phyloP scores from a whole-genome alignment of 2,329 filamentous ascomycete species.

The Monilinia fructicola region DNA sequence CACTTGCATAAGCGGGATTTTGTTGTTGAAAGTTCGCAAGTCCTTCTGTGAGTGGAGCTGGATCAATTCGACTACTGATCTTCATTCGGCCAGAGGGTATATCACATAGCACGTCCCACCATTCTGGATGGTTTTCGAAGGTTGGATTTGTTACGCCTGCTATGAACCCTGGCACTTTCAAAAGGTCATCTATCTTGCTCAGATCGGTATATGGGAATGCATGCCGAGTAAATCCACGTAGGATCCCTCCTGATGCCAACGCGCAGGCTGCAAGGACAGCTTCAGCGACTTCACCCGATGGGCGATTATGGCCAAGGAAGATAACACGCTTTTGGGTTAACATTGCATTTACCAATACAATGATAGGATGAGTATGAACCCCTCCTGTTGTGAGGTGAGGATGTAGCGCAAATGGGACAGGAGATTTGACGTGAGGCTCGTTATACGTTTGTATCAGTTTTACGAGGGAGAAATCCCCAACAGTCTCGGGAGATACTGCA shows the following conservation, averaged over 20 bases:
- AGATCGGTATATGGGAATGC: conserved; percentile 98
- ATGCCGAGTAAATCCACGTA: conserved; percentile 91
- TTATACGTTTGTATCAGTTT: conserved; percentile 97
- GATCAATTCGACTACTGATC: conserved; percentile 85
- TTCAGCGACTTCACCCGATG: conserved; percentile 93
- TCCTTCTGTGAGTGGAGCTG: conserved; percentile 78
- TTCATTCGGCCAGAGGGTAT: conserved; percentile 89
- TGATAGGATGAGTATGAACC: conserved; percentile 85
- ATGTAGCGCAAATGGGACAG: conserved; percentile 82
- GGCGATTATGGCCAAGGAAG: conserved; percentile 91
- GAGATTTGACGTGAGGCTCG: conserved; percentile 74
- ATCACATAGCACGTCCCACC: conserved; percentile 98
- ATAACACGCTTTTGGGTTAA: conserved; percentile 95
- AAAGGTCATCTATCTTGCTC: conserved; percentile 93
- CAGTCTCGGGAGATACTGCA: conserved; percentile 89
- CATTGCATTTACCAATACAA: conserved; percentile 90
- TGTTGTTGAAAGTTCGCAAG: conserved; percentile 85
- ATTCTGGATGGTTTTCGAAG: conserved; percentile 91
- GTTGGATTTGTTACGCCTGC: conserved; percentile 97
- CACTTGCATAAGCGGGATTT: conserved; percentile 56
- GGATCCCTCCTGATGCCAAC: conserved; percentile 84
- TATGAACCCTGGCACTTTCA: conserved; percentile 96
- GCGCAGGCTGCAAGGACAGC: conserved; percentile 97
- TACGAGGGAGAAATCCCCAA: conserved; percentile 95
- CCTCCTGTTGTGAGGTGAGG: conserved; percentile 93